Base-by-base conservation (phyloP, 2,329 filamentous ascomycete genomes). In the Penicillium nordicum region DNA sequence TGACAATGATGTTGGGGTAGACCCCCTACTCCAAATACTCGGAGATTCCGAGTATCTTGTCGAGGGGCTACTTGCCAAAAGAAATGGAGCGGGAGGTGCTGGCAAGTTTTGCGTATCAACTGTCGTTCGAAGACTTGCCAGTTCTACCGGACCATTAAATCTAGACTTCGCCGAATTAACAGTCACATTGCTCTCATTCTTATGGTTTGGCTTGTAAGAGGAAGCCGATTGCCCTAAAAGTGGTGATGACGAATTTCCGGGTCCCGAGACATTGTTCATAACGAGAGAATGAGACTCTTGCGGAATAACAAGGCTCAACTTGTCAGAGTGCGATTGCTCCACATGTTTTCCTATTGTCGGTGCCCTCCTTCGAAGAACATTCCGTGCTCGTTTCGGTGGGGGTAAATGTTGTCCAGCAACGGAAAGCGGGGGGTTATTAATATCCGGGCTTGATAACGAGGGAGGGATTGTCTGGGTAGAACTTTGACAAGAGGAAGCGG, bases 1-100 rank as follows among this genome's bases (percentile, higher is more conserved):
- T 11, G 78, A 80, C 55, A 79, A 65, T 3, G 79, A 79, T 14
- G 77, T 79, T 2, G 79, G 79, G 5, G 79, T 81, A 6, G 78
- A 80, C 6, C 71, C 76, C 51, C 77, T 71, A 62, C 76, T 77
- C 75, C 75, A 79, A 54, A 76, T 70, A 7, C 76, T 75, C 0
- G 77, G 76, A 11, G 77, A 79, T 32, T 74, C 74, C 9, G 77
- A 78, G 50, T 77, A 78, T 50, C 74, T 70, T 34, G 76, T 79
- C 4, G 77, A 79, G 23, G 77, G 76, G 25, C 73, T 78, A 57
- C 74, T 76, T 8, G 74, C 68, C 36, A 75, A 73, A 1, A 75
- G 72, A 12, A 70, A 65, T 0, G 76, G 70, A 9, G 74, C 75
- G 12, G 71, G 69, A 34, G 72, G 71, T 14, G 72, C 74, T 18